Evolutionary conservation across 768 basidiomycete genomes (phyloP), one percentile per base, ranked within the genome.

Genomic region (Hortiboletus campestris): DNA sequence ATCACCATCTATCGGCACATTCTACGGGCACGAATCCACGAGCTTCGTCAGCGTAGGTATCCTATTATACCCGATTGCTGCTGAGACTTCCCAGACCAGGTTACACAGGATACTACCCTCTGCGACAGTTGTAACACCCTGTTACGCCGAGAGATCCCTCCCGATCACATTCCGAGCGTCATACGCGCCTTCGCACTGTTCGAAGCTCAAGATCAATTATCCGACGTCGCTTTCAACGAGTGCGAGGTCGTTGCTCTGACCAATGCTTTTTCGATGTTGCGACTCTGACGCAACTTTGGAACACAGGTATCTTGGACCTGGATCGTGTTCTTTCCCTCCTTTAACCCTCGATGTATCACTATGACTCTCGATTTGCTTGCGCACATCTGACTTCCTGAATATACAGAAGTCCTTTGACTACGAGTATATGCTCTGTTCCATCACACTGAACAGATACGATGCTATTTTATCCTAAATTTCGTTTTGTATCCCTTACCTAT

Each of bases 191-290:
- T 67, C 4, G 29, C 56, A 4, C 32, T 68, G 13, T 60, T 66
- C 35, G 56, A 60, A 45, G 51, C 46, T 10, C 61, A 59, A 20
- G 55, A 61, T 36, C 53, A 31, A 44, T 36, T 56, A 3, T 34
- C 48, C 1, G 50, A 44, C 17, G 36, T 54, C 25, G 32, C 17
- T 22, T 49, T 55, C 45, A 25, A 52, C 36, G 66, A 67, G 29
- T 41, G 25, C 39, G 63, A 67, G 2, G 31, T 68, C 36, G 35
- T 35, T 4, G 28, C 60, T 4, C 53, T 68, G 44, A 59, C 66
- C 2, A 32, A 54, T 3, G 61, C 61, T 7, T 68, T 66, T 22
- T 68, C 61, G 28, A 63, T 56, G 64, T 32, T 68, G 28, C 63
- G 39, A n/a, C 34, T 65, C 9, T 67, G 31, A 45, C 36, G 20